phyloP scores from a whole-genome alignment of 2,329 filamentous ascomycete species.

The Hymenoscyphus fraxineus region DNA sequence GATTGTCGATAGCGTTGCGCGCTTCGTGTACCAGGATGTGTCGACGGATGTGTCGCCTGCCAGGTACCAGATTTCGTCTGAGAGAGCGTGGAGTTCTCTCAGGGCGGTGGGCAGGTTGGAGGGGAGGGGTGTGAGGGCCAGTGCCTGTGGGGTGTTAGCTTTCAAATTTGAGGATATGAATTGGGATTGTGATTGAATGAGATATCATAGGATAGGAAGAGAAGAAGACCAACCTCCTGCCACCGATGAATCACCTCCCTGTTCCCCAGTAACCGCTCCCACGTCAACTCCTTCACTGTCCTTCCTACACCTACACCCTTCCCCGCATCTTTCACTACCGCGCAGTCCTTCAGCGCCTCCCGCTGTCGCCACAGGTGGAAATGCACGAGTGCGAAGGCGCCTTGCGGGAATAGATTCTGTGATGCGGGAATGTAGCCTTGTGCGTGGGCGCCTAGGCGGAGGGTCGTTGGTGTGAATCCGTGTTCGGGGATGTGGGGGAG shows the following conservation, averaged over 20 bases:
- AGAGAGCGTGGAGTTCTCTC: conserved; percentile 72
- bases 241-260: conserved; percentile 67
- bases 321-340: conserved; percentile 31
- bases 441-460: conserved; percentile 76
- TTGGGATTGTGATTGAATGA: neutral
- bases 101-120: conserved; percentile 72
- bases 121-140: conserved; percentile 86
- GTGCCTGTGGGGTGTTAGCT: conserved; percentile 46
- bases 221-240: conserved; percentile 67
- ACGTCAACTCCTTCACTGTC: conserved; percentile 67
- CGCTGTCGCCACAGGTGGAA: conserved; percentile 72
- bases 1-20: conserved; percentile 58
- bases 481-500: conserved; percentile 72
- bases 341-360: conserved; percentile 45
- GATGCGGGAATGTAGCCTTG: conserved; percentile 84
- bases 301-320: conserved; percentile 47
- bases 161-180: neutral
- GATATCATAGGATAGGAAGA: neutral
- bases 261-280: conserved; percentile 77
- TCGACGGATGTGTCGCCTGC: conserved; percentile 81
- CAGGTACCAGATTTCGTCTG: conserved; percentile 91
- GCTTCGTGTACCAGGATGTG: conserved; percentile 80
- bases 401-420: conserved; percentile 74
- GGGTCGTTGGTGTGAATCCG: conserved; percentile 74
- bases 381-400: conserved; percentile 75